A percentile compares a stretch with the other conserved stretches of the same genome.
These are phyloP conservation scores for Ocimum tenuiflorum DNA, from an alignment of 257 asterid species.

Conservation along the genomic window DNA sequence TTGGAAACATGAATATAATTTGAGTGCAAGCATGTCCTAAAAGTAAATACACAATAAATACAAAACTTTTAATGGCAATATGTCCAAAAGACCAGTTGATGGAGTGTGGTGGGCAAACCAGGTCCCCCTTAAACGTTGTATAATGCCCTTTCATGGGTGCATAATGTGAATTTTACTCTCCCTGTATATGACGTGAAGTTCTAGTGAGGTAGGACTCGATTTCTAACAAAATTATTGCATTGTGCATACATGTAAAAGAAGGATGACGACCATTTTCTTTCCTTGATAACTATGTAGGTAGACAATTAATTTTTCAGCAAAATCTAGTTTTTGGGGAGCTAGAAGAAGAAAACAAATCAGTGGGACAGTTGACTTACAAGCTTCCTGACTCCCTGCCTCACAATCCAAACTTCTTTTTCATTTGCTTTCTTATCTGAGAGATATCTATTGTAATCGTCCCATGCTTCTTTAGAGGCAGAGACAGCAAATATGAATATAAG, in stretches of 20 bases:
- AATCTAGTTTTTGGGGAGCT: conserved; percentile 9
- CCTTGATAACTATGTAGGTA: conserved; percentile 1
- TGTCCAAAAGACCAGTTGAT: background rate
- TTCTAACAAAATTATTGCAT: background rate
- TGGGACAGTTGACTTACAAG: conserved; percentile 46
- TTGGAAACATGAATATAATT: background rate
- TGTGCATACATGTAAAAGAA: background rate
- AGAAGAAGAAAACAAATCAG: background rate
- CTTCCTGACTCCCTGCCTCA: conserved; percentile 72
- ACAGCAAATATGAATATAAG: conserved; percentile 95
- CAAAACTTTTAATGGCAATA: background rate
- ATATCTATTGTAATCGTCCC: conserved; percentile 97
- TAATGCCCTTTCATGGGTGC: background rate
- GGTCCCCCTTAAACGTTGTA: background rate
- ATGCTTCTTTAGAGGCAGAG: conserved; percentile 95
- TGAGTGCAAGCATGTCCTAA: background rate
- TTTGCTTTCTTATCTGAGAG: conserved; percentile 95
- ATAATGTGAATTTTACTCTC: background rate
- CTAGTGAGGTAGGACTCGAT: background rate
- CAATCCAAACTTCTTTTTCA: conserved; percentile 95
- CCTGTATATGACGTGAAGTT: background rate
- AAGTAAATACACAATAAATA: background rate
- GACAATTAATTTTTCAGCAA: background rate
- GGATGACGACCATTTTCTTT: background rate
- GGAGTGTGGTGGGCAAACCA: background rate